These are phyloP conservation scores for Pythium pyrilobum DNA, from an alignment of 352 stramenopile genomes.

Conservation along the genomic window DNA sequence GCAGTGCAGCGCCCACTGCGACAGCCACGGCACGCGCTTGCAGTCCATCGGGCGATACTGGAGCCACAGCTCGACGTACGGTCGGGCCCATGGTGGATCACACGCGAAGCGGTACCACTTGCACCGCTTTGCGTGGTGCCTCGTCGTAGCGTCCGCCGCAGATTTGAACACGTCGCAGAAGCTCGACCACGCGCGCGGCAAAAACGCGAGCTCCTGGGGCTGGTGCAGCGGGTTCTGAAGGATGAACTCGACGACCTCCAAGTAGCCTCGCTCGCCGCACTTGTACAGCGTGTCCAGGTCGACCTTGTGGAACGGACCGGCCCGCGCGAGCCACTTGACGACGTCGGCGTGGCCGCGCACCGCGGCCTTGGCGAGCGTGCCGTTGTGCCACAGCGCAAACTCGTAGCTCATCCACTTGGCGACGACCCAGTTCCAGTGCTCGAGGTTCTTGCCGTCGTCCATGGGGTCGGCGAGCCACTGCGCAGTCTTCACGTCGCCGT, in stretches of 20 bases:
- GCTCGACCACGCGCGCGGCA: slow-evolving; percentile 5
- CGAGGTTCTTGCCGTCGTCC: slow-evolving; percentile 2
- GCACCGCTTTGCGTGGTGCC: too few species aligned
- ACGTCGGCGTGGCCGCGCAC: slow-evolving; percentile 6
- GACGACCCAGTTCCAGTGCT: slow-evolving; percentile 13
- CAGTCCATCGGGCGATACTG: not conserved
- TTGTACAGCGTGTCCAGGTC: slow-evolving; percentile 5
- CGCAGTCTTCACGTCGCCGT: slow-evolving; percentile 6
- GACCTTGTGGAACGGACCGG: slow-evolving; percentile 11
- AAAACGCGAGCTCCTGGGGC: slow-evolving; percentile 2
- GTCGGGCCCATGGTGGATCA: slow-evolving; percentile 3
- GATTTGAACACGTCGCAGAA: slow-evolving; percentile 1
- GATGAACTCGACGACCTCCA: slow-evolving; percentile 12
- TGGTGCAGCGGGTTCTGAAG: slow-evolving; percentile 2
- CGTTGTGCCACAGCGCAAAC: slow-evolving; percentile 14
- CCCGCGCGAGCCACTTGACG: slow-evolving; percentile 8
- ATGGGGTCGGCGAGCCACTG: slow-evolving; percentile 15
- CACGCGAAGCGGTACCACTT: slow-evolving; percentile 1
- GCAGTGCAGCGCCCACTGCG: not conserved
- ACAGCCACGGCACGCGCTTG: slow-evolving; percentile 2
- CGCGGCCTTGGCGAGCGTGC: slow-evolving; percentile 3
- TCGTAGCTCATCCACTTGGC: slow-evolving; percentile 20
- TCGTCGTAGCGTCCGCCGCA: too few species aligned
- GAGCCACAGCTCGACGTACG: slow-evolving; percentile 11
- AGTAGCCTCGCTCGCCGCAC: slow-evolving; percentile 4